Evolutionary conservation across 1,139 yeast genomes (phyloP), one percentile per base, ranked within the genome.

Genomic region (Pichia sp.): DNA sequence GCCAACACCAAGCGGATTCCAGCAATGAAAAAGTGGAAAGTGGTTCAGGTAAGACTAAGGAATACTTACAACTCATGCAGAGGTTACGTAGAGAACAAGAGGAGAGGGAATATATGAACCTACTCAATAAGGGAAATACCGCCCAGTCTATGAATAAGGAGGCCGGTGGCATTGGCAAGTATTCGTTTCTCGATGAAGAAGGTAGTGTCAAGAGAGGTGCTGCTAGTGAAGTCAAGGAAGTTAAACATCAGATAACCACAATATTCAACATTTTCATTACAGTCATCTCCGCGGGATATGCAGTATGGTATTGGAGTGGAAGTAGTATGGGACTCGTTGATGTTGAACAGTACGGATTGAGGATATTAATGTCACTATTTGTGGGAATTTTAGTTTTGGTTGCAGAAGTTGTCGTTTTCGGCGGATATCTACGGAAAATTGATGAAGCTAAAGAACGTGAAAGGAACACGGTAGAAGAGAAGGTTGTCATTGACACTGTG

Each of bases 301-400:
- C 97, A 0, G 69, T 83, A 3, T 91, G 97, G 97, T 83, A 84
- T 53, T 88, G 96, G 96, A 73, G 94, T 1, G 77, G 72, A 4
- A 58, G 77, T 3, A 74, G 84, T 12, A 60, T 64, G 44, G 60
- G 65, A 18, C 62, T 81, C 10, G 14, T n/a, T 44, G 62, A 68
- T 7, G 13, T 15, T 11, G 16, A 12, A 11, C 25, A 32, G n/a
- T 16, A 25, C 20, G 34, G 35, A 9, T 22, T 67, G 22, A 62
- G 96, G 34, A 76, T 85, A 1, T 60, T 91, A 20, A 51, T 86
- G 37, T 71, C 91, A 49, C 53, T 91, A 33, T 76, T 82, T 50
- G 79, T 79, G 42, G 87, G 84, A 1, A 47, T 87, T 1, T 53
- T 88, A 39, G 79, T 84, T 1, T 64, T 88, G 29, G 71, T 87